Evolutionary conservation across 1,284 basidiomycete genomes (phyloP).

Genomic region (Sanghuangporus weigelae): DNA sequence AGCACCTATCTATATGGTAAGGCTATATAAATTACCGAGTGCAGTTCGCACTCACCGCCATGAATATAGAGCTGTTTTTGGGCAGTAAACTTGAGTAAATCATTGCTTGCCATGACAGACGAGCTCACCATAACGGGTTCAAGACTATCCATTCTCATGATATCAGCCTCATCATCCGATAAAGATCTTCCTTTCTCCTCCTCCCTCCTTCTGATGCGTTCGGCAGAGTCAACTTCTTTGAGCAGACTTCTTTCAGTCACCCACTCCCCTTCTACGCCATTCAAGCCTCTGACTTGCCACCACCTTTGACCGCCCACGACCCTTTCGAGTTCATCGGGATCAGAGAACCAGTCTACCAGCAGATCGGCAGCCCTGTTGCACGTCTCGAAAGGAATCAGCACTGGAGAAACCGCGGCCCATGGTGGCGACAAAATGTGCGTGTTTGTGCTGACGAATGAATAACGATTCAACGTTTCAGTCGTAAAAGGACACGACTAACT

Average conservation of each 20-base stretch:
- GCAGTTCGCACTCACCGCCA: slow-evolving; percentile 41
- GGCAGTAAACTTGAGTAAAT: too few relatives aligned
- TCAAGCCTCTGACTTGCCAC: slow-evolving; percentile 78
- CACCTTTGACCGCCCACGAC: slow-evolving; percentile 78
- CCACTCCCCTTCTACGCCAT: slow-evolving; percentile 77
- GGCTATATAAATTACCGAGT: neutral
- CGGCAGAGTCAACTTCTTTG: slow-evolving; percentile 21
- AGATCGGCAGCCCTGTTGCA: slow-evolving; percentile 69
- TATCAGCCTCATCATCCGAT: slow-evolving; percentile 35
- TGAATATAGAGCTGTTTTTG: slow-evolving; percentile 61
- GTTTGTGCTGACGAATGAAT: slow-evolving; percentile 46
- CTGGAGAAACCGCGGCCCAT: slow-evolving; percentile 67
- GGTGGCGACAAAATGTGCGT: slow-evolving; percentile 75
- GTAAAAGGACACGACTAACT: slow-evolving; percentile 19
- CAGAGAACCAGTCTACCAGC: slow-evolving; percentile 73
- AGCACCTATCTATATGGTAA: slow-evolving; percentile 37
- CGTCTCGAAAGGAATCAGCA: slow-evolving; percentile 56
- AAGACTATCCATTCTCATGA: slow-evolving; percentile 49
- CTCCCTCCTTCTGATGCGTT: slow-evolving; percentile 25
- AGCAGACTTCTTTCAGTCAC: slow-evolving; percentile 57
- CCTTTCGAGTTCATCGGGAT: slow-evolving; percentile 61
- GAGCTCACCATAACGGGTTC: slow-evolving; percentile 49
- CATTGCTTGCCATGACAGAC: neutral
- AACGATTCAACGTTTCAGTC: neutral
- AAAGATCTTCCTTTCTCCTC: slow-evolving; percentile 18